These are phyloP conservation scores for Sergeia podlipaevii DNA, from an alignment of 208 protist genomes.

Conservation along the genomic window DNA sequence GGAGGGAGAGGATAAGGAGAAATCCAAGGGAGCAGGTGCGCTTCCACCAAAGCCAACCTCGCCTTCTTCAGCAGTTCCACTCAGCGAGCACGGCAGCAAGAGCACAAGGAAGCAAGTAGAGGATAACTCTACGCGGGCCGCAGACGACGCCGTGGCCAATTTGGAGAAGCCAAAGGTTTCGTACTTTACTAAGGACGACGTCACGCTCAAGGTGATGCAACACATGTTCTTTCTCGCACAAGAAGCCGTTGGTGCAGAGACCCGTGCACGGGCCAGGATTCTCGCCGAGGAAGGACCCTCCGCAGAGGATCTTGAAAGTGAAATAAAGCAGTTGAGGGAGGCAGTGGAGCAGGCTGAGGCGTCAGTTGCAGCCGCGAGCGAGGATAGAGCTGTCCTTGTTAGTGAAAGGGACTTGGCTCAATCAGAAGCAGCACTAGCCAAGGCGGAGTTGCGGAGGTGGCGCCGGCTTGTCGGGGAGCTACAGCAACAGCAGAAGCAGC, in stretches of 20 bases:
- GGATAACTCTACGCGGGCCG: neutral
- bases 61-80: neutral
- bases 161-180: slow-evolving; percentile 23
- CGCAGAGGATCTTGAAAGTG: slow-evolving; percentile 33
- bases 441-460: slow-evolving; percentile 69
- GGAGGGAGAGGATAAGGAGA: slow-evolving; percentile 3
- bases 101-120: neutral
- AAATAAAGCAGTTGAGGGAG: slow-evolving; percentile 13
- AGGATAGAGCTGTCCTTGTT: no score
- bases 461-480: slow-evolving; percentile 22
- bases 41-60: neutral
- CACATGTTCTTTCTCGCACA: slow-evolving; percentile 76
- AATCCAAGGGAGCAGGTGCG: neutral
- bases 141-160: slow-evolving; percentile 8
- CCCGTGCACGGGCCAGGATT: slow-evolving; percentile 12
- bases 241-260: slow-evolving; percentile 12
- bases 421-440: slow-evolving; percentile 70
- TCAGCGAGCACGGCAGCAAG: neutral
- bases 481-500: slow-evolving; percentile 4
- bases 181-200: slow-evolving; percentile 41
- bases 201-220: slow-evolving; percentile 53
- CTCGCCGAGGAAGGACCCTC: slow-evolving; percentile 40
- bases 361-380: no score
- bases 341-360: slow-evolving; percentile 35
- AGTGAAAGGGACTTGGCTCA: slow-evolving; percentile 61